These are phyloP conservation scores for Pseudozyma thailandica DNA, from an alignment of 1,284 basidiomycete genomes.

Conservation along the genomic window DNA sequence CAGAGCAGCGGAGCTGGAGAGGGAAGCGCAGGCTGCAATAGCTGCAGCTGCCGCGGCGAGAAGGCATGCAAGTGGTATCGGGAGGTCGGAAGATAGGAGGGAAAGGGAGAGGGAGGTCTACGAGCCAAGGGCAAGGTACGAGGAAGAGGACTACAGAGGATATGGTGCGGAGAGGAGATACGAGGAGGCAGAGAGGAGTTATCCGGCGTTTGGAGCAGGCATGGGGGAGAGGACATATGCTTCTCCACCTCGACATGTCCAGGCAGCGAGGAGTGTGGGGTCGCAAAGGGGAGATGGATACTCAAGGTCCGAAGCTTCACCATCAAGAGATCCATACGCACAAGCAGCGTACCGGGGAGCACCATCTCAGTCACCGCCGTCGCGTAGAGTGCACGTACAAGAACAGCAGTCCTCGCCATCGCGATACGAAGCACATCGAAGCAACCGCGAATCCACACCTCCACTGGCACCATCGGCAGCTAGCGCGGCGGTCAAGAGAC, in stretches of 20 bases:
- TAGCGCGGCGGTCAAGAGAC: constrained; percentile 22
- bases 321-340: constrained; percentile 12
- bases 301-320: constrained; percentile 14
- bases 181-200: constrained; percentile 14
- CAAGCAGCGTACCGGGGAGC: constrained; percentile 6
- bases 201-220: constrained; percentile 19
- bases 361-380: constrained; percentile 18
- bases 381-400: constrained; percentile 9
- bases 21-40: constrained; percentile 36
- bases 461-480: constrained; percentile 8
- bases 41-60: constrained; percentile 35
- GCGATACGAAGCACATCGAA: constrained; percentile 12
- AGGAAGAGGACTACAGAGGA: constrained; percentile 2
- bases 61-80: constrained; percentile 15
- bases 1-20: constrained; percentile 31
- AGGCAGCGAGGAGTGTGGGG: neutral
- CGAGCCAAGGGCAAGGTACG: constrained; percentile 2
- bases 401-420: constrained; percentile 23
- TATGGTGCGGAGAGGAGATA: constrained; percentile 20
- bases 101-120: constrained; percentile 19
- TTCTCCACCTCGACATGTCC: constrained; percentile 15
- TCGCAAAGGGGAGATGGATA: constrained; percentile 17
- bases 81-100: neutral
- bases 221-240: constrained; percentile 11
- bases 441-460: constrained; percentile 22